Base-by-base conservation (phyloP, 2,329 filamentous ascomycete genomes). In the Corynespora cassiicola region DNA sequence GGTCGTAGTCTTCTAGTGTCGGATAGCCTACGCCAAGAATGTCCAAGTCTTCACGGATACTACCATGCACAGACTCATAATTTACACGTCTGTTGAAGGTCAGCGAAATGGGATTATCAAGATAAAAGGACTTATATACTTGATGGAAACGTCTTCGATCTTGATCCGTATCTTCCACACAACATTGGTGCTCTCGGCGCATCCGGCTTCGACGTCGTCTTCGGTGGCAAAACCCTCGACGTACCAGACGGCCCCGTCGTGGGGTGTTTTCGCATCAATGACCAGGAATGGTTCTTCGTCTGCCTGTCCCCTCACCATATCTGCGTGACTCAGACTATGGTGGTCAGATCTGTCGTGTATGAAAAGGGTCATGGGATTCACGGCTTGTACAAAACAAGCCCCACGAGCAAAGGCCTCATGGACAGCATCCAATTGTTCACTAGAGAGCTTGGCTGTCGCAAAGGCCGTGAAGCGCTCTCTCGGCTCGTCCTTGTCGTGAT, bases 121-220 rank as follows among this genome's bases (percentile, higher is more conserved):
- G 12, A 30, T 30, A 4, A 12, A 16, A 21, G 36, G 41, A 14
- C 33, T 41, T 11, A 16, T 23, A 16, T 41, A 38, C 32, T 21
- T 20, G 10, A 45, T 31, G 1, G 38, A 31, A 4, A 47, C 30
- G 15, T 47, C 31, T 31, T 36, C 32, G 11, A 44, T 34, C 21
- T 42, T 41, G 12, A 50, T 39, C 7, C 43, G 36, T 11, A 50
- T 37, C 36, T 50, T 50, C 12, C 30, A 43, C 3, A 47, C 16
- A 11, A 42, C 39, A 18, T 47, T 18, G 1, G 18, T 27, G 20
- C 35, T 47, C 17, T 50, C 46, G 8, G 43, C 46, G n/a, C 33
- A 8, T 4, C 36, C 27, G 17, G 34, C 12, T 22, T 43, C 39
- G n/a, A 50, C 36, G 3, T 47, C 36, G 5, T 41, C 36, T 10